A percentile compares a stretch with the other conserved stretches of the same genome.
Conservation (phyloP, 2,329 filamentous ascomycete genomes). For the Pseudogymnoascus sp. region DNA sequence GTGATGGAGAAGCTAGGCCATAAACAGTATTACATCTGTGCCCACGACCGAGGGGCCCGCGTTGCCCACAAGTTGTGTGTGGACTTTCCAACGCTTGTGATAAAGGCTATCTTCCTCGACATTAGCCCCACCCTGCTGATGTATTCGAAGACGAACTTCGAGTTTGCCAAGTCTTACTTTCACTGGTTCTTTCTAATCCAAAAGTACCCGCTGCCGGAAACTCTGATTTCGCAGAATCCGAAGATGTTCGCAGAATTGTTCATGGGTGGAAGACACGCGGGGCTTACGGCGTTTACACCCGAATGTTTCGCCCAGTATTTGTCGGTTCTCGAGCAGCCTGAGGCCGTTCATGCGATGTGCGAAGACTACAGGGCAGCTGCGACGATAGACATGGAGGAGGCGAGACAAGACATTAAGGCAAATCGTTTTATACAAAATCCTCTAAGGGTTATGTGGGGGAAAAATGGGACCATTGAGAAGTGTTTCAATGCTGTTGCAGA, state of each 20-base stretch:
- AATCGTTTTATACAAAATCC: constrained; percentile 39
- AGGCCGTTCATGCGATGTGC: constrained; percentile 40
- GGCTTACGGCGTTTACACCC: constrained; percentile 25
- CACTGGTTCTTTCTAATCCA: constrained; percentile 55
- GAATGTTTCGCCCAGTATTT: constrained; percentile 32
- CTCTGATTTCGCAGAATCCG: constrained; percentile 33
- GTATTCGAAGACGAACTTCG: constrained; percentile 36
- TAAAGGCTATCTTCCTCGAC: constrained; percentile 39
- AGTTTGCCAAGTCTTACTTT: constrained; percentile 43
- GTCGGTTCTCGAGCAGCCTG: constrained; percentile 27
- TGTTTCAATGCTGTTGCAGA: constrained; percentile 41
- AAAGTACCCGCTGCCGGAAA: constrained; percentile 41
- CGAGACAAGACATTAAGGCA: constrained; percentile 35
- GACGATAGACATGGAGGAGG: constrained; percentile 43
- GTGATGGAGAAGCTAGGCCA: constrained; percentile 39
- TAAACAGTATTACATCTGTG: constrained; percentile 39
- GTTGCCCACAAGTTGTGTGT: constrained; percentile 47
- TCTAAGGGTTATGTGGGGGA: constrained; percentile 43
- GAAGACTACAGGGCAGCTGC: constrained; percentile 49
- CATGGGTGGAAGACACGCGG: constrained; percentile 27
- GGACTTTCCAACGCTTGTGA: constrained; percentile 28
- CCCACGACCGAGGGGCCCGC: constrained; percentile 49
- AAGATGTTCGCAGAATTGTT: constrained; percentile 34
- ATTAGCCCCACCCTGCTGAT: constrained; percentile 49
- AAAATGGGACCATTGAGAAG: constrained; percentile 39